Base-by-base conservation (phyloP, 169 alveolate species). In the Haemoproteus tartakovskyi region DNA sequence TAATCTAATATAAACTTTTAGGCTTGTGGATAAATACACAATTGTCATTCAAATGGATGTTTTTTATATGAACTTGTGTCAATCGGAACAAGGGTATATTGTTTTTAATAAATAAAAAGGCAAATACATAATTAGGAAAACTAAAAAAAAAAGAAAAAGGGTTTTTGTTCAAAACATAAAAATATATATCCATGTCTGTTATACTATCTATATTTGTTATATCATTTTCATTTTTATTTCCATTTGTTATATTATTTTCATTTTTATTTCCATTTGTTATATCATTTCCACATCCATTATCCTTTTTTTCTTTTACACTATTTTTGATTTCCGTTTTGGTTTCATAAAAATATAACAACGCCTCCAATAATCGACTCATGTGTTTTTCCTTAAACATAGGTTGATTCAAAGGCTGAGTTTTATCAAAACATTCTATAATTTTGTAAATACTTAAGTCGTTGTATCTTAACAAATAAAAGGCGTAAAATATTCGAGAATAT, bases 321-420 rank as follows among this genome's bases (percentile, higher is more conserved):
- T 9, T 33, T 5, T 33, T 9, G 14, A 33, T 33, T 33, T 33
- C 67, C 16, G 26, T 43, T 37, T 43, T 57, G 36, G 29, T 74
- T 43, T 74, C 84, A 56, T 74, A 56, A 74, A 18, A 74, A 45
- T 56, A 74, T 29, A 56, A 14, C 40, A 74, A 40, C 11, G 84
- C 43, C 26, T 57, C 45, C 57, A 74, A 26, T 11, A 74, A 29
- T 24, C 46, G 41, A 19, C 18, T 26, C 30, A 59, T 57, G 40
- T 74, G 84, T 19, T 60, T 74, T 48, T 74, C 84, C 41, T 74
- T 74, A 48, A 57, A 74, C 84, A 74, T 74, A 30, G 21, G 43
- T 57, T 74, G 78, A 21, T 51, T 37, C 41, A 74, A 37, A 8
- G 84, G 78, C 37, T 56, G 63, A 26, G 37, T 33, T n/a, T 56